Evolutionary conservation across 192 early-diverging fungal genomes (phyloP), one percentile per base, ranked within the genome.

Genomic region (Phycomyces nitens): DNA sequence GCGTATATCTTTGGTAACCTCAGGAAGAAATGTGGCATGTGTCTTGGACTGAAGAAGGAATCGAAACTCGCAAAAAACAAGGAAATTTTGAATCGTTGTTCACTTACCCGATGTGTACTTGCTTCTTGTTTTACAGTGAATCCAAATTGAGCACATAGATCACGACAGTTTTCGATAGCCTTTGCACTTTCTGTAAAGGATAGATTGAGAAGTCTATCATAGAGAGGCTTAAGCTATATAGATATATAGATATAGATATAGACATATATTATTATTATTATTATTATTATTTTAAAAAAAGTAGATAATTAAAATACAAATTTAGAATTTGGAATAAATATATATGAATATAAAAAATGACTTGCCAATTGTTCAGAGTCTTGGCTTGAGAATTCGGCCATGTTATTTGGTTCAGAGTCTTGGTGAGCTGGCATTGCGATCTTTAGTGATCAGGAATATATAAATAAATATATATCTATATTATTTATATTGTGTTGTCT

Each of bases 81-180:
- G 24, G 22, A 60, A 60, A 60, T 22, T 16, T 16, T 23, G 29
- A 34, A 15, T 9, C 2, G 5, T 34, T 55, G 42, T 16, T 38
- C 20, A 51, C 53, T 66, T 77, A 82, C 82, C 72, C 76, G 77
- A 60, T 78, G 81, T 10, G 82, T 80, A 23, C 80, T 82, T 5
- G 80, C 76, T 70, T 84, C 82, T 62, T 84, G 82, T 65, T 84
- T 84, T 42, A 84, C 76, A 26, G 80, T 84, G 55, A 84, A 84
- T 11, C 82, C 82, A 62, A 74, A 81, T 54, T 84, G 71, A 39
- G 72, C 72, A 49, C 76, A 75, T 15, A 84, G 38, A 24, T 75
- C 70, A 26, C 82, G 70, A 61, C 82, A 84, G 38, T 71, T 52
- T 27, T 70, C 65, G n/a, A 76, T 76, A 41, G 82, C 82, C 27